These are phyloP conservation scores for Penicillium verrucosum DNA, from an alignment of 2,329 filamentous ascomycete species.

Conservation along the genomic window DNA sequence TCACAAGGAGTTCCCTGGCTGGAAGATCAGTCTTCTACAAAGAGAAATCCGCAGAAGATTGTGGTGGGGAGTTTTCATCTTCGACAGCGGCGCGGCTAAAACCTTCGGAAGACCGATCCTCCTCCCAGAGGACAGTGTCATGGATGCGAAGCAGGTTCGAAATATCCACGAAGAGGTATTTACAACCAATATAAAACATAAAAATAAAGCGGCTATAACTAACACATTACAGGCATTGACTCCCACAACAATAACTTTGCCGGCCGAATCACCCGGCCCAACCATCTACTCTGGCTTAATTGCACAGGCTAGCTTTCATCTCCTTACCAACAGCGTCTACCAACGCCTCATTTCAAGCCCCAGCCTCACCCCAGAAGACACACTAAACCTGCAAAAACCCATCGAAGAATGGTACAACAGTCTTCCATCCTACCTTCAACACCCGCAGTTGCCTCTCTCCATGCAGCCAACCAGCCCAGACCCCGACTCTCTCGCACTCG, in stretches of 20 bases:
- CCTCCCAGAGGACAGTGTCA: conserved; percentile 44
- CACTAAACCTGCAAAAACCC: conserved; percentile 39
- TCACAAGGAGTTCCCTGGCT: conserved; percentile 50
- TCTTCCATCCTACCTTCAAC: conserved; percentile 42
- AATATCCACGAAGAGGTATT: conserved; percentile 45
- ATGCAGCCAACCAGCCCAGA: conserved; percentile 29
- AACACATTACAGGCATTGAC: conserved; percentile 21
- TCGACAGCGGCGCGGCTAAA: conserved; percentile 50
- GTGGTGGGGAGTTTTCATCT: conserved; percentile 47
- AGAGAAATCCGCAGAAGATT: conserved; percentile 42
- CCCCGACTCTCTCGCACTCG: conserved; percentile 37
- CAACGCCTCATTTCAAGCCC: conserved; percentile 45
- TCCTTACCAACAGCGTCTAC: conserved; percentile 45
- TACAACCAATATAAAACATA: neutral
- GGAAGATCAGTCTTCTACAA: conserved; percentile 45
- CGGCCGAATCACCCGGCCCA: conserved; percentile 37
- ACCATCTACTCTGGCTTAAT: conserved; percentile 46
- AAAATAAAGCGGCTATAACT: neutral
- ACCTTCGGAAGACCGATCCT: conserved; percentile 51
- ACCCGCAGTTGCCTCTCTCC: conserved; percentile 24
- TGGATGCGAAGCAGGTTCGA: conserved; percentile 45
- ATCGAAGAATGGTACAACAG: conserved; percentile 44
- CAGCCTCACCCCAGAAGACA: conserved; percentile 41
- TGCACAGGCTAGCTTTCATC: conserved; percentile 43
- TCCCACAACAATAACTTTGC: conserved; percentile 35